Base-by-base conservation (phyloP, 2,329 filamentous ascomycete genomes). In the Fusarium oxysporum region DNA sequence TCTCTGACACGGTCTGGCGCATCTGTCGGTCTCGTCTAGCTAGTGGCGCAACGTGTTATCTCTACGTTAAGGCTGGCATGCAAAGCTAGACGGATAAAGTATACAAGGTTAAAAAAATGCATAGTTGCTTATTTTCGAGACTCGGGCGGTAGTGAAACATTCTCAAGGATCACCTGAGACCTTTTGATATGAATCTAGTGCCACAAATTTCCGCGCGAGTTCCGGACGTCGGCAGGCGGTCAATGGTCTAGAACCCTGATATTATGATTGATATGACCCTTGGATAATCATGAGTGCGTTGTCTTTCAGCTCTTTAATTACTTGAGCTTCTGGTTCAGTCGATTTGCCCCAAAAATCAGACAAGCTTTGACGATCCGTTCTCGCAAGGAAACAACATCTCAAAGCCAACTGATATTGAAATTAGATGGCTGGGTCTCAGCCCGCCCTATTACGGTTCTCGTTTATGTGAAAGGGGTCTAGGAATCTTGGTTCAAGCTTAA, bases 31-130 rank as follows among this genome's bases (percentile, higher is more conserved):
- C 17, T 28, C 13, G 25, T 6, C 7, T n/a, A 21, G n/a, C 21
- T 32, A n/a, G 35, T 48, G 51, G 44, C 51, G 57, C 48, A 14
- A 45, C 48, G 21, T 56, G 64, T 53, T 38, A 40, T 58, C 4
- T 58, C 12, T 19, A 19, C 12, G 35, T 56, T 23, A 30, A 8
- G 17, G 25, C 28, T 17, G 58, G 58, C 21, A 69, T 69, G 65
- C 9, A 40, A 13, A 30, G 25, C 30, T 47, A 47, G 33, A 9
- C 25, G 40, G 53, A 69, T 64, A 58, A 69, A 30, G 25, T 44
- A 58, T 25, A 44, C 66, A 70, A 70, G 67, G 53, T 70, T 70
- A 70, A 70, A 66, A 54, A 65, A 70, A 70, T 66, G 53, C 60
- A 70, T 70, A 61, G 10, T 59, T 61, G 47, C 17, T 58, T 65